Evolutionary conservation across 805 yeast species (phyloP).

Genomic region (Yamadazyma olivae): DNA sequence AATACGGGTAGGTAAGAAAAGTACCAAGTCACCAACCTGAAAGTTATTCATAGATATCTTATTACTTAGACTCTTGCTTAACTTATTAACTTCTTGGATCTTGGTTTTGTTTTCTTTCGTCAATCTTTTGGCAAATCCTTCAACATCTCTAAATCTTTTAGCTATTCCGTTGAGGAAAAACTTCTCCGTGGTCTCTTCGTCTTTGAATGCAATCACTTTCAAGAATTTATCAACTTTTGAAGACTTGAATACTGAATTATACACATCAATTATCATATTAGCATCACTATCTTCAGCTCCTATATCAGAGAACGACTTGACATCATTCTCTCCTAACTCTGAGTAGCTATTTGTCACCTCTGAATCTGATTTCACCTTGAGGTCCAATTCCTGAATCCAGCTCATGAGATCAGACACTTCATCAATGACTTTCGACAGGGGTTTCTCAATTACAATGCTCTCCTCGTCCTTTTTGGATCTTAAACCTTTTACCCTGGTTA

Average conservation of each 20-base stretch:
- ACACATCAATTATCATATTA: conserved; percentile 10
- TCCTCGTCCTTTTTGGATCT: conserved; percentile 42
- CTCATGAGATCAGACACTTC: conserved; percentile 37
- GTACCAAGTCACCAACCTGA: conserved; percentile 69
- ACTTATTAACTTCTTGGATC: conserved; percentile 42
- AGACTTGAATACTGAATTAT: conserved; percentile 15
- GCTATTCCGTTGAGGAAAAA: conserved; percentile 47
- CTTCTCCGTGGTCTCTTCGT: conserved; percentile 15
- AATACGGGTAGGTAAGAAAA: conserved; percentile 77
- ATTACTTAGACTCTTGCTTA: conserved; percentile 34
- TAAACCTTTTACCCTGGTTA: conserved; percentile 79
- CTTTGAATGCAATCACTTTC: conserved; percentile 23
- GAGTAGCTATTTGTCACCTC: background rate
- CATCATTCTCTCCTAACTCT: conserved; percentile 1
- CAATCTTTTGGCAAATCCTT: conserved; percentile 78
- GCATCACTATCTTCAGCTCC: conserved; percentile 7
- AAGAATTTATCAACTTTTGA: conserved; percentile 1
- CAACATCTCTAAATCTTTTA: conserved; percentile 85
- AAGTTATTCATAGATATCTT: conserved; percentile 70
- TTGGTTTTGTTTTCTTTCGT: conserved; percentile 65
- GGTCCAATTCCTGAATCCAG: conserved; percentile 43
- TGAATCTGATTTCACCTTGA: background rate
- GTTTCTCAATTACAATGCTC: conserved; percentile 25
- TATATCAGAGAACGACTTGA: conserved; percentile 8
- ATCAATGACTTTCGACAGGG: conserved; percentile 38